Percentiles rank a stretch among this genome's conserved stretches.
Conservation (phyloP, 2,329 filamentous ascomycete genomes). For the Microdochium bolleyi region DNA sequence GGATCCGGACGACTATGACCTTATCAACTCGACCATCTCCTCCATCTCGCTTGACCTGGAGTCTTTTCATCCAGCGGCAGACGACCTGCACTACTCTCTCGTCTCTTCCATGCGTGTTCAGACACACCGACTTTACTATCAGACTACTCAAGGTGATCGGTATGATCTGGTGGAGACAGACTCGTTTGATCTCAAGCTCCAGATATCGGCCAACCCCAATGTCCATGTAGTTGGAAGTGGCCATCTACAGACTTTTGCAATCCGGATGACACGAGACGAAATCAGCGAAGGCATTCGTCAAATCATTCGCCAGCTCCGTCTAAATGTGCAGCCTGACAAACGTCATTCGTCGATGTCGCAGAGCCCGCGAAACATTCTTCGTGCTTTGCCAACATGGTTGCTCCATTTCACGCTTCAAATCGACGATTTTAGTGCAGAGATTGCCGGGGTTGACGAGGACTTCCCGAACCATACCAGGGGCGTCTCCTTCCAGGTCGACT, state of each 20-base stretch:
- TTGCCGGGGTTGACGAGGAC: conserved; percentile 78
- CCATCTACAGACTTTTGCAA: conserved; percentile 75
- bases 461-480: conserved; percentile 79
- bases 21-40: conserved; percentile 91
- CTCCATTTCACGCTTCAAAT: conserved; percentile 77
- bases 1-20: conserved; percentile 77
- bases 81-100: conserved; percentile 80
- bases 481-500: conserved; percentile 77
- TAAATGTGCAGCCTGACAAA: conserved; percentile 59
- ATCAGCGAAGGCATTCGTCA: conserved; percentile 89
- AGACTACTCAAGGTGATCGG: conserved; percentile 72
- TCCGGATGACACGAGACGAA: conserved; percentile 85
- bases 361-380: conserved; percentile 60
- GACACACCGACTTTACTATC: conserved; percentile 88
- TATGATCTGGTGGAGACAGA: conserved; percentile 87
- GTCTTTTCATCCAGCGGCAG: conserved; percentile 83
- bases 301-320: conserved; percentile 76
- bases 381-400: conserved; percentile 77
- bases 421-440: conserved; percentile 80
- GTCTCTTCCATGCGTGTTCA: conserved; percentile 75
- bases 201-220: conserved; percentile 78
- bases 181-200: conserved; percentile 76
- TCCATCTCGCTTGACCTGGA: conserved; percentile 90
- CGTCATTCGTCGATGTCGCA: conserved; percentile 37
- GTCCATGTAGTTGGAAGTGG: conserved; percentile 74